Evolutionary conservation across 345 rosid genomes (phyloP), one percentile per base, ranked within the genome.

Genomic region (Citrus maxima): DNA sequence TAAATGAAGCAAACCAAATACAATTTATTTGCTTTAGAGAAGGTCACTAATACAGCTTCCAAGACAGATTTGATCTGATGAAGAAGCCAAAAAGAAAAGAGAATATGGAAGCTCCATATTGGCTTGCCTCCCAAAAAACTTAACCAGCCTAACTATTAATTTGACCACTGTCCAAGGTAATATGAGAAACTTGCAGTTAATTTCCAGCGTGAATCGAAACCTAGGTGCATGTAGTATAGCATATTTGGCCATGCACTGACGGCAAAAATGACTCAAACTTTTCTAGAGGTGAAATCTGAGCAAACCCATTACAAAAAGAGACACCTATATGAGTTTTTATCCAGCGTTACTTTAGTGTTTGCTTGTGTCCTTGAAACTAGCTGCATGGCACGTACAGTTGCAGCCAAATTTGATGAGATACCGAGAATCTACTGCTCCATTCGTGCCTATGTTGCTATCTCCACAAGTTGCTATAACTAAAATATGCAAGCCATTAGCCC

Each of bases 1-100:
- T 66, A 40, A 59, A 55, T 65, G 77, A 79, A 79, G 79, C 77
- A 74, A 78, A 30, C 79, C 77, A 56, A 75, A 42, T 5, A 18
- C 58, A 54, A 54, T 54, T 54, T 18, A 49, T 34, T 22, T 74
- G 38, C 76, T 63, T 82, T 75, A 38, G 28, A 18, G 25, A 56
- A 74, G 34, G 55, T 24, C 42, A 63, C 24, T n/a, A 24, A 37
- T 73, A 3, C 59, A 76, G 69, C 75, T 16, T 16, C 54, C 60
- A 74, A 75, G 66, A 19, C 78, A 30, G 27, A 68, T 72, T 55
- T 56, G 58, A 38, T 70, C 7, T 24, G 7, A 42, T 14, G 60
- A 62, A 70, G 64, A 56, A 70, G 54, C 64, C 79, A 54, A 63
- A 71, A 65, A 18, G 30, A 35, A 71, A 70, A 70, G 63, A 35